Percentiles rank a stretch among this genome's conserved stretches.
phyloP scores from a whole-genome alignment of 2,329 filamentous ascomycete genomes.

The Ophiosphaerella narmari region DNA sequence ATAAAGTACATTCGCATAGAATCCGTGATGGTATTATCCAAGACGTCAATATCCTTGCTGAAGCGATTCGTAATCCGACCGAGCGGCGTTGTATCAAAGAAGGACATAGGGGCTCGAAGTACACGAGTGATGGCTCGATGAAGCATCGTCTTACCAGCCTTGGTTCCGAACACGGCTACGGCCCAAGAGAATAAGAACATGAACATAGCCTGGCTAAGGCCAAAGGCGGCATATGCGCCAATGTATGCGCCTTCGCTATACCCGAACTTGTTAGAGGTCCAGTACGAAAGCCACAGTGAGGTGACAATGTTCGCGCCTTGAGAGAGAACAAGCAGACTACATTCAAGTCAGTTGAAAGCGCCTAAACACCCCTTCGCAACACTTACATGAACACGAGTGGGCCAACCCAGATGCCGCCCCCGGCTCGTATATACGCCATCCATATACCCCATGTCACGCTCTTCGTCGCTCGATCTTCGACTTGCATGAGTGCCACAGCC shows the following conservation, averaged over 20 bases:
- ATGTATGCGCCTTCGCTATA: constrained; percentile 73
- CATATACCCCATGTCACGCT: constrained; percentile 84
- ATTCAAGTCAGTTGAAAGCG: not conserved
- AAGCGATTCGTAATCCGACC: constrained; percentile 97
- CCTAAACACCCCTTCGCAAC: not conserved
- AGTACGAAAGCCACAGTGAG: constrained; percentile 91
- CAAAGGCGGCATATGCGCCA: constrained; percentile 49
- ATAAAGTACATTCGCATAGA: constrained; percentile 92
- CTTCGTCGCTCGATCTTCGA: constrained; percentile 70
- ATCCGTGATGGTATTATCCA: constrained; percentile 91
- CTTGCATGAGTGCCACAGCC: constrained; percentile 70
- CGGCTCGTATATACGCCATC: constrained; percentile 74
- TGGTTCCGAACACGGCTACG: constrained; percentile 79
- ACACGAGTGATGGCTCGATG: constrained; percentile 78
- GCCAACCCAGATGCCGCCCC: constrained; percentile 71
- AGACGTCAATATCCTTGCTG: constrained; percentile 91
- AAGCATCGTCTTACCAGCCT: constrained; percentile 80
- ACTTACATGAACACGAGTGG: constrained; percentile 60
- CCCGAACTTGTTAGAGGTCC: constrained; percentile 79
- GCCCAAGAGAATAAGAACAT: constrained; percentile 79
- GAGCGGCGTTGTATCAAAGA: constrained; percentile 95
- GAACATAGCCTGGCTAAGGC: constrained; percentile 34
- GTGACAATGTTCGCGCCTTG: constrained; percentile 87
- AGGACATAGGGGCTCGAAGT: constrained; percentile 74
- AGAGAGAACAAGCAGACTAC: constrained; percentile 65